Percentiles rank a stretch among this genome's conserved stretches.
Conservation (phyloP, 129 eudicot genomes). For the Flaveria bidentis region DNA sequence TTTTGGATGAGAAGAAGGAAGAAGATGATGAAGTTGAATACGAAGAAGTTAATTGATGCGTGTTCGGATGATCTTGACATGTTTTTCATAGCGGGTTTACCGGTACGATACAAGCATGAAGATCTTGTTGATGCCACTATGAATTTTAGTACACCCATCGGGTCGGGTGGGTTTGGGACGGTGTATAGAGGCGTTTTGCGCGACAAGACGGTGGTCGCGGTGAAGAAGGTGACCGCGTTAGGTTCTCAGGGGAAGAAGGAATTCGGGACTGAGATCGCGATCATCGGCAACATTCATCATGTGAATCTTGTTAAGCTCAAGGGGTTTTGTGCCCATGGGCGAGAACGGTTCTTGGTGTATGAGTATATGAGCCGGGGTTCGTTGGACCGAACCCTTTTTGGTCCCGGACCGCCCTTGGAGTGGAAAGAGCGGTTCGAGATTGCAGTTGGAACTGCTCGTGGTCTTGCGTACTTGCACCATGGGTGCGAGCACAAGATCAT, state of each 20-base stretch:
- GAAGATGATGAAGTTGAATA: background rate
- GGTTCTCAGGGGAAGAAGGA: slow-evolving; percentile 72
- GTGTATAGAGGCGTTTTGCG: slow-evolving; percentile 66
- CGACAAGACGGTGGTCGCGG: slow-evolving; percentile 73
- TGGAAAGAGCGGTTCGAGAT: slow-evolving; percentile 89
- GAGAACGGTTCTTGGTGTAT: slow-evolving; percentile 70
- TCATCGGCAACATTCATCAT: slow-evolving; percentile 84
- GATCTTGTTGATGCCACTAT: slow-evolving; percentile 63
- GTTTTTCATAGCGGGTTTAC: slow-evolving; percentile 77
- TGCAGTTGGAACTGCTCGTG: slow-evolving; percentile 79
- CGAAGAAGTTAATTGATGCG: slow-evolving; percentile 33
- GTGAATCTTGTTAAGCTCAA: slow-evolving; percentile 72
- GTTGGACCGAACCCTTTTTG: slow-evolving; percentile 72
- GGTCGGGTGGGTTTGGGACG: slow-evolving; percentile 82
- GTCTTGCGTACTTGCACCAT: slow-evolving; percentile 77
- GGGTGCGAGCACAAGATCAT: slow-evolving; percentile 86
- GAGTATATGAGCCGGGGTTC: slow-evolving; percentile 91
- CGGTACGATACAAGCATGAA: slow-evolving; percentile 50
- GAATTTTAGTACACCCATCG: slow-evolving; percentile 56
- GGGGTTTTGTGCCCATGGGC: slow-evolving; percentile 73
- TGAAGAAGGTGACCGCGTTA: slow-evolving; percentile 60
- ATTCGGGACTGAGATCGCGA: slow-evolving; percentile 75
- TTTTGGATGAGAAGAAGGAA: slow-evolving; percentile 38
- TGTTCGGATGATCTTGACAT: slow-evolving; percentile 30
- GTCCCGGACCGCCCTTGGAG: slow-evolving; percentile 72